Conservation (phyloP, 148 eudicot genomes). For the Arbutus unedo region DNA sequence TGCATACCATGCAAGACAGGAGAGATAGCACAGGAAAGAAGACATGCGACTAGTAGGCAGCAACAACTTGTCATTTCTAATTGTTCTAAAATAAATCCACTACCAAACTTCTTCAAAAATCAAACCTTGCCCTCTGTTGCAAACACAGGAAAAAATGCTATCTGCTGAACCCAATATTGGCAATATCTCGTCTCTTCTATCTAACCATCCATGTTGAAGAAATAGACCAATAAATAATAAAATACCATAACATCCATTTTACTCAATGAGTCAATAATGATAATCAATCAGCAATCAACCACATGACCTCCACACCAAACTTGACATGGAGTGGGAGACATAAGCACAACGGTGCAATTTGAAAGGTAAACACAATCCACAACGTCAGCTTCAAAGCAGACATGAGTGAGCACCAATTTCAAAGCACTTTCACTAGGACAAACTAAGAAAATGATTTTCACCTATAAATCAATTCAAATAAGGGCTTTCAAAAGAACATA, state of each 20-base stretch:
- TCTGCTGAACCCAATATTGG: background rate
- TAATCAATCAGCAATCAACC: background rate
- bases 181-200: background rate
- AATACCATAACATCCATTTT: background rate
- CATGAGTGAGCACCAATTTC: background rate
- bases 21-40: background rate
- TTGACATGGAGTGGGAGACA: background rate
- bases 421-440: background rate
- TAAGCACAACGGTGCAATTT: background rate
- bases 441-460: background rate
- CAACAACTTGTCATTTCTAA: background rate
- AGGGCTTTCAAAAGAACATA: background rate
- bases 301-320: background rate
- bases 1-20: no score
- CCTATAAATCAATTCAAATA: background rate
- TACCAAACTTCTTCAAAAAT: background rate
- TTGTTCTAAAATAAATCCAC: background rate
- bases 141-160: background rate
- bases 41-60: background rate
- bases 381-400: background rate
- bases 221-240: background rate
- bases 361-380: conserved; percentile 1
- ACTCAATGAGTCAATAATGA: background rate
- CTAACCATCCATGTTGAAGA: background rate
- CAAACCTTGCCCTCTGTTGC: background rate